Percentiles rank a stretch among this genome's conserved stretches.
Conservation (phyloP, 108 stramenopile species). For the Conticribra weissflogii region DNA sequence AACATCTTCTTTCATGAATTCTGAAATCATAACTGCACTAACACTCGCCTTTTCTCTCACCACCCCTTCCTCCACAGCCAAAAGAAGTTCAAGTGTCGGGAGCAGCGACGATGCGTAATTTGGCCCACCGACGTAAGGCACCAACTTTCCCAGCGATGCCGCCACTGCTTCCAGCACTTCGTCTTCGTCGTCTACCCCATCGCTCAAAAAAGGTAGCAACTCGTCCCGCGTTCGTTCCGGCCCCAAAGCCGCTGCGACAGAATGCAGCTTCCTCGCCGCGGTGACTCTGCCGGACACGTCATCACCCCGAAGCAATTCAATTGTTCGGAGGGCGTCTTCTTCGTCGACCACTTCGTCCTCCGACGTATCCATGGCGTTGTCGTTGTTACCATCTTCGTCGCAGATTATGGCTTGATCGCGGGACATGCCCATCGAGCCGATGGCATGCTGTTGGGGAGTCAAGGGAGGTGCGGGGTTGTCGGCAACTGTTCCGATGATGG, state of each 20-base stretch:
- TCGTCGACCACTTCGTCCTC: conserved; percentile 40
- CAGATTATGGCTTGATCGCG: conserved; percentile 9
- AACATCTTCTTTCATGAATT: conserved; percentile 54
- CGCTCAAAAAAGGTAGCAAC: conserved; percentile 82
- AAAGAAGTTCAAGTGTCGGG: conserved; percentile 87
- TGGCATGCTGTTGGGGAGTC: conserved; percentile 3
- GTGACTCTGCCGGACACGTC: conserved; percentile 70
- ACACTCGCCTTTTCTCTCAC: conserved; percentile 81
- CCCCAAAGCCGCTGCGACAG: conserved; percentile 71
- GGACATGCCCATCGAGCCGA: no score
- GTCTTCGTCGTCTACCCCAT: conserved; percentile 88
- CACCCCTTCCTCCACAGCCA: conserved; percentile 83
- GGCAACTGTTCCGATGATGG: conserved; percentile 28
- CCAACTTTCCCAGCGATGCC: conserved; percentile 63
- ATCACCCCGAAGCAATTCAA: conserved; percentile 81
- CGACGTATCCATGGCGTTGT: conserved; percentile 2
- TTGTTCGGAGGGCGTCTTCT: conserved; percentile 80
- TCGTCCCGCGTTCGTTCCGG: conserved; percentile 80
- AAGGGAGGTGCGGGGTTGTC: conserved; percentile 4
- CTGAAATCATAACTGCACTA: conserved; percentile 52
- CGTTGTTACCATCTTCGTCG: conserved; percentile 12
- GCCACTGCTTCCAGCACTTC: conserved; percentile 80
- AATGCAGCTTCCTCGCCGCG: conserved; percentile 68
- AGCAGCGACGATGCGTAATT: conserved; percentile 66
- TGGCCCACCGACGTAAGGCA: conserved; percentile 71